Conservation (phyloP, 768 basidiomycete genomes). For the Mycena indigotica region DNA sequence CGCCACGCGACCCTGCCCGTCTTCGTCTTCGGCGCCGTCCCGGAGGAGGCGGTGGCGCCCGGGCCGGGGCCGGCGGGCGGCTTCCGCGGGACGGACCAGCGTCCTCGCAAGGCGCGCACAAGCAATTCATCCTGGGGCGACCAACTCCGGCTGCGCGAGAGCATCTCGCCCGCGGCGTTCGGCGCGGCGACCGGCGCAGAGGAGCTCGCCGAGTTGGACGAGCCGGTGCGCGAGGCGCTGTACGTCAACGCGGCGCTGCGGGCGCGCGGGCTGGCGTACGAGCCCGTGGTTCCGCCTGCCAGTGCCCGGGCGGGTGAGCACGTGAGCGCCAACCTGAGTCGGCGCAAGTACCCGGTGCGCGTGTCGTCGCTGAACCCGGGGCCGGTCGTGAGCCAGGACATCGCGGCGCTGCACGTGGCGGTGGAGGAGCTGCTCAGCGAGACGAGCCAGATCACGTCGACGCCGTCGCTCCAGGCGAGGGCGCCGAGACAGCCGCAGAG, state of each 20-base stretch:
- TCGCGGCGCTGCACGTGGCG: neutral
- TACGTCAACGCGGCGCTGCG: neutral
- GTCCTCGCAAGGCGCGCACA: neutral
- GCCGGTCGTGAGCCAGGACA: neutral
- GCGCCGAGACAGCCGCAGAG: too few relatives aligned
- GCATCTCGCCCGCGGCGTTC: neutral
- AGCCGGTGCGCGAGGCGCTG: neutral
- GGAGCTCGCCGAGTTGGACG: neutral
- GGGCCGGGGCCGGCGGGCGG: too few relatives aligned
- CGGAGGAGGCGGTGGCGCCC: neutral
- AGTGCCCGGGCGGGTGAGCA: too few relatives aligned
- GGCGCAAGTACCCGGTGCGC: neutral
- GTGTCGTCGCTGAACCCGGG: neutral
- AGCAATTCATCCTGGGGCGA: neutral
- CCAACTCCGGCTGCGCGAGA: neutral
- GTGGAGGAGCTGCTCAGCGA: neutral
- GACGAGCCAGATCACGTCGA: neutral
- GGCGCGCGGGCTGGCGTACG: too few relatives aligned
- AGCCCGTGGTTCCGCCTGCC: neutral
- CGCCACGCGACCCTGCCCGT: neutral
- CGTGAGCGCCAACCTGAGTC: too few relatives aligned
- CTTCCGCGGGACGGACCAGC: neutral
- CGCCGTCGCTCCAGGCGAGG: neutral
- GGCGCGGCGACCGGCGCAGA: neutral
- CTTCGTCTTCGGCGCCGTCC: neutral